Evolutionary conservation across 2,329 filamentous ascomycete genomes (phyloP), one percentile per base, ranked within the genome.

Genomic region (Colletotrichum theobromicola): DNA sequence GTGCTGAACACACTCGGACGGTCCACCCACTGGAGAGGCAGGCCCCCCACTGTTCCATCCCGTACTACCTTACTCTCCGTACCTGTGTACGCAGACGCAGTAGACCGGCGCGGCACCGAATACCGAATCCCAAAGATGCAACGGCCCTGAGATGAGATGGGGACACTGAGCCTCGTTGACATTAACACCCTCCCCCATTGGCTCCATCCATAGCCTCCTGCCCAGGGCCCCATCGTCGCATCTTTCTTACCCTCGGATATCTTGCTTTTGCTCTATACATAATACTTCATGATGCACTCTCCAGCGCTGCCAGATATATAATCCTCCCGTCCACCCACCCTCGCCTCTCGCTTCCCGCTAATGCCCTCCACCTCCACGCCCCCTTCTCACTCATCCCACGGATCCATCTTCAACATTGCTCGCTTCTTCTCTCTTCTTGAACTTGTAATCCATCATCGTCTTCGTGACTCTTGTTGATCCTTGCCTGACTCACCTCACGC

Each of bases 61-160:
- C 15, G 24, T 26, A 13, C 28, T n/a, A 21, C 28, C 32, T 34
- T 21, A n/a, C n/a, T n/a, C n/a, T n/a, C n/a, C n/a, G n/a, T n/a
- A n/a, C n/a, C n/a, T n/a, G n/a, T n/a, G n/a, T n/a, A n/a, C 60
- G 46, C 28, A 6, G 24, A 18, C 53, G 65, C 32, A 16, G 21
- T 55, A 58, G 50, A 74, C 67, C 50, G 61, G 28, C 60, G 60
- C 71, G 71, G 60, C 71, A 70, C 67, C 50, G 71, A 70, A 74
- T 53, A 70, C 71, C 67, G 60, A 70, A 70, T 65, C 61, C 71
- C 71, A 70, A 37, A 70, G 70, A 35, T 60, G 37, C 57, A 37
- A 35, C 10, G 15, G 55, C 46, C n/a, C 32, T 69, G 65, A 69
- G 46, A 69, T 57, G 70, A 24, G 32, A 50, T 30, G 37, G n/a